Conservation (phyloP, 306 rosid species). For the Oxytropis ochrocephala region DNA sequence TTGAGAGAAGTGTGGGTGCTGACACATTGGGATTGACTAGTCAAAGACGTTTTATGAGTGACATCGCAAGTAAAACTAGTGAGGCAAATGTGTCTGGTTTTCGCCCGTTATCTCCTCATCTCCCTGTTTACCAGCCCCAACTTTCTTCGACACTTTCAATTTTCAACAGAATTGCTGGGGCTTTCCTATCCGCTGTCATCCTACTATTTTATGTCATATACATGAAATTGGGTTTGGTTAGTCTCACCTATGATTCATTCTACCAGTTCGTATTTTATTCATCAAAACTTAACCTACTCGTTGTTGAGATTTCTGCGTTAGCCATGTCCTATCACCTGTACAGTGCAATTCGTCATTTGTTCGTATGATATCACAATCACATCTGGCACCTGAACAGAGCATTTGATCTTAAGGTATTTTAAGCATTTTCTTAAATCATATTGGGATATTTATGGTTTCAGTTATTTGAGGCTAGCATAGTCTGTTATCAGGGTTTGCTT, state of each 20-base stretch:
- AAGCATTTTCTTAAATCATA: background rate
- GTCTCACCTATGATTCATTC: constrained; percentile 35
- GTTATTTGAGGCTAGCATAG: background rate
- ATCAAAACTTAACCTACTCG: constrained; percentile 36
- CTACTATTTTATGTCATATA: constrained; percentile 28
- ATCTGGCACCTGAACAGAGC: constrained; percentile 41
- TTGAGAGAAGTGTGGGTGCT: constrained; percentile 64
- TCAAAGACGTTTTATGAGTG: constrained; percentile 62
- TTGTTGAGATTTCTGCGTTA: constrained; percentile 36
- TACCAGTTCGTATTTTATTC: constrained; percentile 34
- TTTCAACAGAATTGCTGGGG: constrained; percentile 39
- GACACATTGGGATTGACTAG: constrained; percentile 63
- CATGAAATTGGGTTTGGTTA: constrained; percentile 27
- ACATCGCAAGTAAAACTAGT: constrained; percentile 44
- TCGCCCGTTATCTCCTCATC: constrained; percentile 50
- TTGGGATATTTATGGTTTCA: background rate
- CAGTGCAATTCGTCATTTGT: constrained; percentile 28
- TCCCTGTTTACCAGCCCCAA: constrained; percentile 47
- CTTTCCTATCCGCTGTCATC: constrained; percentile 11
- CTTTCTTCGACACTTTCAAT: constrained; percentile 36
- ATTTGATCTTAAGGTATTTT: constrained; percentile 72
- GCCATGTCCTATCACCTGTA: constrained; percentile 42
- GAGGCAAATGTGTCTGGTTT: constrained; percentile 42
- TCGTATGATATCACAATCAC: constrained; percentile 52
- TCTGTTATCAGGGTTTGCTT: background rate